Percentiles rank a stretch among this genome's conserved stretches.
These are phyloP conservation scores for Scedosporium dehoogii DNA, from an alignment of 2,329 filamentous ascomycete genomes.

Conservation along the genomic window DNA sequence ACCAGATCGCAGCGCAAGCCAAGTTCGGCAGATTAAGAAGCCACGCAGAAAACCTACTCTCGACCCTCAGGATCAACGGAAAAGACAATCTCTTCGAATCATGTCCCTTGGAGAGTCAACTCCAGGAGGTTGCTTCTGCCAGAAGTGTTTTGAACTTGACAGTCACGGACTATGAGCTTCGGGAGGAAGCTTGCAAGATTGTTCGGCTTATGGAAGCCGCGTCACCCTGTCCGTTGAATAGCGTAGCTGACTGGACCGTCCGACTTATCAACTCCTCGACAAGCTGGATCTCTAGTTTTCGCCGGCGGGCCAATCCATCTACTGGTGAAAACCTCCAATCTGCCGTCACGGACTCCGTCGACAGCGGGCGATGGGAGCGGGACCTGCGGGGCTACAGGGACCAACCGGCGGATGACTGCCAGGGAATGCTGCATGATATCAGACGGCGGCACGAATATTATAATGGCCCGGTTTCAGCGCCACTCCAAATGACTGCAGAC, in stretches of 20 bases:
- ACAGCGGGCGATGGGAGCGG: constrained; percentile 43
- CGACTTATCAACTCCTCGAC: constrained; percentile 39
- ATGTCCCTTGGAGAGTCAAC: constrained; percentile 44
- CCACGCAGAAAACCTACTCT: constrained; percentile 35
- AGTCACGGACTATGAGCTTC: constrained; percentile 50
- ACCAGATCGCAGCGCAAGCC: constrained; percentile 30
- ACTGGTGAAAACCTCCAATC: constrained; percentile 46
- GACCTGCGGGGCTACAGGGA: constrained; percentile 43
- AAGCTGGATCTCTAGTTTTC: constrained; percentile 45
- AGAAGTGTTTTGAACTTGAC: constrained; percentile 44
- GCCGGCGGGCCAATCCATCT: constrained; percentile 46
- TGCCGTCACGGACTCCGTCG: constrained; percentile 47
- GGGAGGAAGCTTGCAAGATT: constrained; percentile 48
- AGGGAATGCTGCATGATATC: constrained; percentile 52
- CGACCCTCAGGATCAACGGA: constrained; percentile 44
- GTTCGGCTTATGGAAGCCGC: constrained; percentile 44
- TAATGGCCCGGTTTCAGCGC: constrained; percentile 9
- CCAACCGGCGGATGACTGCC: constrained; percentile 16
- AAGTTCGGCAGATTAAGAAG: constrained; percentile 37
- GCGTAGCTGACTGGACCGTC: constrained; percentile 45
- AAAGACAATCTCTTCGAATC: constrained; percentile 47
- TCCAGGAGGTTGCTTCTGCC: constrained; percentile 42
- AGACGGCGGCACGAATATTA: constrained; percentile 36
- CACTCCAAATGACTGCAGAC: not conserved
- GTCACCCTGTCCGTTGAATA: constrained; percentile 36